Conservation (phyloP, 345 rosid genomes). For the Salix purpurea region DNA sequence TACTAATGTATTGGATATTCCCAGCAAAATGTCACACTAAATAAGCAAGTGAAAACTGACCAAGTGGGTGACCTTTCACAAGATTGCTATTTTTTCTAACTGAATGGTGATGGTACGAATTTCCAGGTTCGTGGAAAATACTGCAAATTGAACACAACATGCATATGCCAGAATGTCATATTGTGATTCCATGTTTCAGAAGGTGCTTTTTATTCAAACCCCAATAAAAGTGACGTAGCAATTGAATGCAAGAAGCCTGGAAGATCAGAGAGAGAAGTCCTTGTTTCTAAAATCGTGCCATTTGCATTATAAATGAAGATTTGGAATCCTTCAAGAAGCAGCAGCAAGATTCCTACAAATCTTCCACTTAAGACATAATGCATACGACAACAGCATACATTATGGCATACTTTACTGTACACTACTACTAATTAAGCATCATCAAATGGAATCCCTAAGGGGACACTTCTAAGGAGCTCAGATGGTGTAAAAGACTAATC, state of each 20-base stretch:
- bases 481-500: slow-evolving; percentile 13
- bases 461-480: slow-evolving; percentile 16
- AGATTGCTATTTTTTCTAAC: not conserved
- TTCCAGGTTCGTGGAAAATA: not conserved
- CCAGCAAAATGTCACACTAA: not conserved
- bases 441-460: slow-evolving; percentile 19
- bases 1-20: not conserved
- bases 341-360: not conserved
- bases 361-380: slow-evolving; percentile 6
- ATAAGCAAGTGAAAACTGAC: not conserved
- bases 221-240: not conserved
- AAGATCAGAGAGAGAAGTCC: not conserved
- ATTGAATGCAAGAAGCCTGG: not conserved
- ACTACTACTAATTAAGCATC: slow-evolving; percentile 15
- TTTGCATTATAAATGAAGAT: not conserved
- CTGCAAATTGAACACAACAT: not conserved
- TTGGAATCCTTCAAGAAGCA: not conserved
- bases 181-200: not conserved
- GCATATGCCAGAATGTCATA: not conserved
- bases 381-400: slow-evolving; percentile 15
- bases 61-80: not conserved
- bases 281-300: not conserved
- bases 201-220: not conserved
- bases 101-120: not conserved
- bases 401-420: slow-evolving; percentile 33